Conservation (phyloP, 306 rosid genomes). For the Quercus variabilis region DNA sequence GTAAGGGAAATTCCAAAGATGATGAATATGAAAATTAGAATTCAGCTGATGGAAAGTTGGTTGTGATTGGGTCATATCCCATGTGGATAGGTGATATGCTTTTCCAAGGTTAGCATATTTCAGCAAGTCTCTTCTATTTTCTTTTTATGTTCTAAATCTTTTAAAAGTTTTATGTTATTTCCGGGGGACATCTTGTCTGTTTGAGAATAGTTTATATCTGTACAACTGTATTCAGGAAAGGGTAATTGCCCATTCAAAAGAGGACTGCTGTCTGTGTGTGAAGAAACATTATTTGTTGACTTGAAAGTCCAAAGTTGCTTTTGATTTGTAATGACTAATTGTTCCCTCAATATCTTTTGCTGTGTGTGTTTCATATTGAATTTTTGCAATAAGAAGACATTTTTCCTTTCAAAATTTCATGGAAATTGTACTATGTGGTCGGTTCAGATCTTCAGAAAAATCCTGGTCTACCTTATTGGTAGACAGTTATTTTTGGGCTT, state of each 20-base stretch:
- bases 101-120: slow-evolving; percentile 32
- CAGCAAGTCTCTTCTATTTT: background rate
- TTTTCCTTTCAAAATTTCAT: background rate
- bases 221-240: slow-evolving; percentile 7
- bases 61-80: slow-evolving; percentile 3
- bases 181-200: slow-evolving; percentile 11
- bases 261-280: slow-evolving; percentile 5
- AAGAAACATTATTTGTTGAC: background rate
- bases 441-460: background rate
- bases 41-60: background rate
- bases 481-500: background rate
- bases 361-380: background rate
- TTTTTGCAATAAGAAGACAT: background rate
- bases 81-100: slow-evolving; percentile 8
- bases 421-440: background rate
- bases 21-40: slow-evolving; percentile 15
- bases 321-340: background rate
- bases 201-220: slow-evolving; percentile 17
- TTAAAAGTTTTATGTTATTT: slow-evolving; percentile 9
- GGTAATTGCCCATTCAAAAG: slow-evolving; percentile 22
- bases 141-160: background rate
- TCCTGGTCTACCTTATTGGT: background rate
- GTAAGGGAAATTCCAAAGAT: slow-evolving; percentile 1
- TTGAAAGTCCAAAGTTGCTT: background rate
- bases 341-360: background rate